Base-by-base conservation (phyloP, 345 rosid species). In the Raphanus raphanistrum region DNA sequence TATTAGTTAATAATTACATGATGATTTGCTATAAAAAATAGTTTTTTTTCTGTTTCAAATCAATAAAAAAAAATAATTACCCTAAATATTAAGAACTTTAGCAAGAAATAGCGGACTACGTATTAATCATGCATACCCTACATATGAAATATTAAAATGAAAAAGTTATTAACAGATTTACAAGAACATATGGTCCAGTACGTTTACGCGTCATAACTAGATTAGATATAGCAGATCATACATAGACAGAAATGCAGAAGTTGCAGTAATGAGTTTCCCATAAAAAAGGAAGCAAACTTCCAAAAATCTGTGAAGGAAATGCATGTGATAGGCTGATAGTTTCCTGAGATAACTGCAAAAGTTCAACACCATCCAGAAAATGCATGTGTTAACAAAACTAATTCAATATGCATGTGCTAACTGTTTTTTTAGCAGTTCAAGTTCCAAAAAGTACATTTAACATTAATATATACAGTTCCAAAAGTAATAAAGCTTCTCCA, bases 191-290 rank as follows among this genome's bases (percentile, higher is more conserved):
- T 48, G 21, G 38, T 59, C 66, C 36, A 16, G 11, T 72, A 62
- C 41, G 8, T 62, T 6, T 48, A 62, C 15, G 31, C 29, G 13
- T 29, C 54, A 9, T 28, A 38, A 13, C 33, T 59, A 59, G 63
- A 61, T 4, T 71, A 69, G 35, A 31, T 31, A 31, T 5, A 16
- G 17, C 29, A 31, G 26, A 28, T 54, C 73, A 6, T 6, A 33
- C 8, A 35, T 38, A 71, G 66, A 71, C 66, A 71, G 9, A 59
- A 61, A 41, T 28, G 59, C 28, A 28, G 28, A 61, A 7, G 68
- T 17, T 32, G 27, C 69, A 48, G 32, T 17, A 3, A 3, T 15
- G 45, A 45, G 29, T 27, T 72, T 31, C 12, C 45, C 15, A 12
- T 45, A 45, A 45, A 45, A 45, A 45, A 12, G 15, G 54, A 45